Evolutionary conservation across 139 green algal genomes (phyloP).

Genomic region (Spirogloea muscicola): DNA sequence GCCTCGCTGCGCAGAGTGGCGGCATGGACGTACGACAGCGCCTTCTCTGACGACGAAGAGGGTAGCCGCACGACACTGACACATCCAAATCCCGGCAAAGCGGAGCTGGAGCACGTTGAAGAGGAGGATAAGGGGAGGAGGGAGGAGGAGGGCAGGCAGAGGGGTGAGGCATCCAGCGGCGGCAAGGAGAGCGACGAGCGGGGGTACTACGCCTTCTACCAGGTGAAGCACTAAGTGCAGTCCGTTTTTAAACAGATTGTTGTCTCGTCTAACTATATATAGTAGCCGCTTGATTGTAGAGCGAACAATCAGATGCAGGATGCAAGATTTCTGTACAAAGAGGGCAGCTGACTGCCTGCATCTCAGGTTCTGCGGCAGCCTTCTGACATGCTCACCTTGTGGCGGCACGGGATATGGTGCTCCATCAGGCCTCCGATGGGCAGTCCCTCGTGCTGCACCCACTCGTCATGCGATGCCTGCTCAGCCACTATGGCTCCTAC

Average conservation of each 20-base stretch:
- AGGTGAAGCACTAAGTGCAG: conserved; percentile 24
- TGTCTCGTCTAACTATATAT: too few species aligned
- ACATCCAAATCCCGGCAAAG: too few species aligned
- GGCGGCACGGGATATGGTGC: too few species aligned
- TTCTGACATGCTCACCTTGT: too few species aligned
- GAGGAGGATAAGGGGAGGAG: not conserved
- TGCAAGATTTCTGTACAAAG: too few species aligned
- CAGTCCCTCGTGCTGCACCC: conserved; percentile 32
- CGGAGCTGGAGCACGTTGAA: not conserved
- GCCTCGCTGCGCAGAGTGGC: not conserved
- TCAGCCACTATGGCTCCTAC: conserved; percentile 37
- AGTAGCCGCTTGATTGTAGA: too few species aligned
- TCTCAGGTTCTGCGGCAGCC: too few species aligned
- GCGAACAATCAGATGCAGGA: too few species aligned
- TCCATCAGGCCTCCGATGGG: conserved; percentile 19
- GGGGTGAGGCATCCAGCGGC: too few species aligned
- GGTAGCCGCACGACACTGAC: not conserved
- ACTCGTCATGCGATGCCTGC: conserved; percentile 36
- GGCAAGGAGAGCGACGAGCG: conserved; percentile 8
- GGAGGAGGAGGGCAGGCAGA: not conserved
- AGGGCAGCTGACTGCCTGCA: too few species aligned
- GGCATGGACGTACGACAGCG: conserved; percentile 24
- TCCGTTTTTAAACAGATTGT: too few species aligned
- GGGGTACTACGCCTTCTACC: conserved; percentile 27
- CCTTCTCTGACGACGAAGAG: conserved; percentile 30